These are phyloP conservation scores for Cyclotella sp. DNA, from an alignment of 108 stramenopile genomes.

Conservation along the genomic window DNA sequence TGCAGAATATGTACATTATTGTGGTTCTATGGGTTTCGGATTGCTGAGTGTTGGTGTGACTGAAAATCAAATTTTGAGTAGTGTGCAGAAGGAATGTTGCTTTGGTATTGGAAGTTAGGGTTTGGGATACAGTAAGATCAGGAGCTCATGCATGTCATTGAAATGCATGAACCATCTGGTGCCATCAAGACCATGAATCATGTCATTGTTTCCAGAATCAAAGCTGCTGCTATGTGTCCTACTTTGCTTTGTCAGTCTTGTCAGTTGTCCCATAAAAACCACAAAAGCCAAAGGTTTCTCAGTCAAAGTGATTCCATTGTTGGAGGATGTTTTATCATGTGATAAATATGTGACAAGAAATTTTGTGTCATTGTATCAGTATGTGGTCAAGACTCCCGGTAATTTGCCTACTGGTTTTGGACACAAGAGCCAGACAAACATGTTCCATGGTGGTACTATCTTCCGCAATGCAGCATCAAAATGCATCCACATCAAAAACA, in stretches of 20 bases:
- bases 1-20: no score
- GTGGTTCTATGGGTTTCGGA: no score
- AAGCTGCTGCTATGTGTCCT: neutral
- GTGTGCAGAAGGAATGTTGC: no score
- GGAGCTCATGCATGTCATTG: neutral
- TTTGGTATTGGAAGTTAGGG: no score
- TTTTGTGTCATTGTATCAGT: no score
- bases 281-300: neutral
- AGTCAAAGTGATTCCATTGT: neutral
- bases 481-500: neutral
- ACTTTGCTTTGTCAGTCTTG: neutral
- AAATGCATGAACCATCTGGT: no score
- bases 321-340: neutral
- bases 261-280: no score
- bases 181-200: neutral
- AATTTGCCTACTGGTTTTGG: conserved; percentile 25
- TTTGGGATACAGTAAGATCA: neutral
- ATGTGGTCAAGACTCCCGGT: no score
- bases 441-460: no score
- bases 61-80: no score
- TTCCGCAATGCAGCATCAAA: conserved; percentile 46
- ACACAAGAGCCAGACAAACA: conserved; percentile 1
- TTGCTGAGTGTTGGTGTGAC: no score
- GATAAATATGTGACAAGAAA: neutral
- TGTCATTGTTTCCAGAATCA: neutral